A percentile compares a stretch with the other conserved stretches of the same genome.
These are phyloP conservation scores for Carex pumila DNA, from an alignment of 176 grass and related monocot species.

Conservation along the genomic window DNA sequence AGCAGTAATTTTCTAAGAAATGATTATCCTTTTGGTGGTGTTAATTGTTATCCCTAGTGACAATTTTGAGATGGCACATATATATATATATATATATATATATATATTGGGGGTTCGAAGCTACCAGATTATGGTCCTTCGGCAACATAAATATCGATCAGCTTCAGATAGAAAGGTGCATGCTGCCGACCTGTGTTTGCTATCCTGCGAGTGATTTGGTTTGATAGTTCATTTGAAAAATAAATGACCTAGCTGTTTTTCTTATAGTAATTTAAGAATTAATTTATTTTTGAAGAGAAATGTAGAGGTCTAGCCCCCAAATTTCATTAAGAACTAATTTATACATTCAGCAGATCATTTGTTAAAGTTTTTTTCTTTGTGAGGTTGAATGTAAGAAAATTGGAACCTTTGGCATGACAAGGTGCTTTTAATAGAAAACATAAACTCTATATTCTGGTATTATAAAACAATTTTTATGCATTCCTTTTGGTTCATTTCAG, in stretches of 20 bases:
- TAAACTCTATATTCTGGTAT: not conserved
- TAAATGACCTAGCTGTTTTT: not conserved
- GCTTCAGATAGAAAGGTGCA: not conserved
- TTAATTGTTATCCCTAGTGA: not conserved
- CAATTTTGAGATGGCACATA: not conserved
- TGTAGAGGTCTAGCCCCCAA: too few relatives aligned
- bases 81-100: too few relatives aligned
- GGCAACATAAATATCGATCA: constrained; percentile 3
- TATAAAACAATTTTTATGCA: not conserved
- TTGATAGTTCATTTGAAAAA: too few relatives aligned
- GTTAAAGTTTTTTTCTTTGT: not conserved
- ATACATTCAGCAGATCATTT: not conserved
- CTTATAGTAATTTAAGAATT: not conserved
- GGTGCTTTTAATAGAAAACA: not conserved
- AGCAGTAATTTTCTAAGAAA: not conserved
- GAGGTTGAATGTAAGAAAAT: not conserved
- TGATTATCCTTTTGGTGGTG: too few relatives aligned
- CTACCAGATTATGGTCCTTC: not conserved
- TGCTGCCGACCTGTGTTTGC: not conserved
- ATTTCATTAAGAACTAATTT: too few relatives aligned
- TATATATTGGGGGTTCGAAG: not conserved
- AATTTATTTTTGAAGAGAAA: too few relatives aligned
- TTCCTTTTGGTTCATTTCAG: not conserved
- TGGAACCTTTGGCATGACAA: not conserved
- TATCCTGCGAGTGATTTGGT: not conserved